Evolutionary conservation across 768 basidiomycete species (phyloP).

Genomic region (Trametes cinnabarina): DNA sequence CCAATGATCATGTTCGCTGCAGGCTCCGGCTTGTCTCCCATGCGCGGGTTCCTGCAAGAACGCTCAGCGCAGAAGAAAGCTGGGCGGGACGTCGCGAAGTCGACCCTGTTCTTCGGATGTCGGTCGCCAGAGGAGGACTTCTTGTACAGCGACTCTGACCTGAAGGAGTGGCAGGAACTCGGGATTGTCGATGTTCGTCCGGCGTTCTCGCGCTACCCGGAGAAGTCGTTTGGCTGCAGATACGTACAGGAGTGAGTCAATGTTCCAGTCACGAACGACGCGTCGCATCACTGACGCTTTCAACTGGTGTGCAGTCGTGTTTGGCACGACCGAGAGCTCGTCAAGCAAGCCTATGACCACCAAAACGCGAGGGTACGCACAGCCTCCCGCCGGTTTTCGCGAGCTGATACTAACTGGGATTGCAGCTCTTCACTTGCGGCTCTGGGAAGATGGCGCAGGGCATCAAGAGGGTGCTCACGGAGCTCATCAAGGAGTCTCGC

Average conservation of each 20-base stretch:
- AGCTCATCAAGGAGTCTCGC: slow-evolving; percentile 34
- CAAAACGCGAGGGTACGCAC: slow-evolving; percentile 35
- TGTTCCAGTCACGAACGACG: too few species aligned
- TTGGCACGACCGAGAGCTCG: slow-evolving; percentile 41
- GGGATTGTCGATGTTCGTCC: slow-evolving; percentile 46
- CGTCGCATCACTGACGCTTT: too few species aligned
- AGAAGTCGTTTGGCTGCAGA: slow-evolving; percentile 27
- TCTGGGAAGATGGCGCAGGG: slow-evolving; percentile 39
- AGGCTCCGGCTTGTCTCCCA: slow-evolving; percentile 48
- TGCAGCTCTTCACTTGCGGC: slow-evolving; percentile 45
- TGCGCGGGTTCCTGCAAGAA: slow-evolving; percentile 53
- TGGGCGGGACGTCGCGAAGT: slow-evolving; percentile 40
- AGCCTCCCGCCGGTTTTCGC: background rate
- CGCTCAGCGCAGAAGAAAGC: slow-evolving; percentile 44
- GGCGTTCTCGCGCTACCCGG: slow-evolving; percentile 34
- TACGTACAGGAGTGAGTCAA: slow-evolving; percentile 32
- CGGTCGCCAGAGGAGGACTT: slow-evolving; percentile 41
- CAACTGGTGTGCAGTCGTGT: too few species aligned
- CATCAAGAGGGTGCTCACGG: slow-evolving; percentile 36
- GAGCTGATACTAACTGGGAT: background rate
- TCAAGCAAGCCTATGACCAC: slow-evolving; percentile 32
- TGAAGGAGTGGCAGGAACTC: slow-evolving; percentile 40
- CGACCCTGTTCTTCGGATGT: slow-evolving; percentile 49
- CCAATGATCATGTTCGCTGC: slow-evolving; percentile 47
- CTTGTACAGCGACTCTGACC: slow-evolving; percentile 41